Evolutionary conservation across 257 asterid species (phyloP).

Genomic region (Rubia yunnanensis): DNA sequence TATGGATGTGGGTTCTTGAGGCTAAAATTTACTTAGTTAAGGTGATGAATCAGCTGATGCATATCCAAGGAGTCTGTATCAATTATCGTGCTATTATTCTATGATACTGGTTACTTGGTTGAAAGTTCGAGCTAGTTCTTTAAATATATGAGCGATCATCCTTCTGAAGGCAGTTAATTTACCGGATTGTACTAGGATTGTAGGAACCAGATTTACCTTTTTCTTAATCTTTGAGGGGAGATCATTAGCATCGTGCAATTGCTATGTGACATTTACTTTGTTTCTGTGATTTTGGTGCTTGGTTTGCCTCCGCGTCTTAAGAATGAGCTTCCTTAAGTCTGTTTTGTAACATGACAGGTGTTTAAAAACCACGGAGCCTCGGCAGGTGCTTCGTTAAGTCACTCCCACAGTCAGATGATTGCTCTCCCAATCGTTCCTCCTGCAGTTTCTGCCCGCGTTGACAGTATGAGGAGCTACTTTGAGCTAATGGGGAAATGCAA

Average conservation of each 20-base stretch:
- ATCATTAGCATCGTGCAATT: neutral
- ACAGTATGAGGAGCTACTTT: slow-evolving; percentile 59
- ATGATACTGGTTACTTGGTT: neutral
- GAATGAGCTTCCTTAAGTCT: neutral
- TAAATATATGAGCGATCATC: too few species aligned
- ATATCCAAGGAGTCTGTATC: neutral
- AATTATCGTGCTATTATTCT: neutral
- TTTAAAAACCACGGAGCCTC: slow-evolving; percentile 98
- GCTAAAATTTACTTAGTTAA: neutral
- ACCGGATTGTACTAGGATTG: too few species aligned
- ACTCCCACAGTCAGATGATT: slow-evolving; percentile 90
- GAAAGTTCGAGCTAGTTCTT: neutral
- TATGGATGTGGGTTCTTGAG: neutral
- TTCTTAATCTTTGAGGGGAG: too few species aligned
- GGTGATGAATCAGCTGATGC: neutral
- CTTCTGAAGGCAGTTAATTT: too few species aligned
- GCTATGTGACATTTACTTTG: neutral
- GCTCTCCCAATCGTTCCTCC: slow-evolving; percentile 84
- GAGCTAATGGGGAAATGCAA: slow-evolving; percentile 68
- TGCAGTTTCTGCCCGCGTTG: slow-evolving; percentile 50
- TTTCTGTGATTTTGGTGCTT: neutral
- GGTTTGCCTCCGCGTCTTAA: neutral
- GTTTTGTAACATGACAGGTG: slow-evolving; percentile 31
- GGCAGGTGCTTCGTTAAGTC: slow-evolving; percentile 97
- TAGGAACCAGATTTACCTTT: too few species aligned